Percentiles rank a stretch among this genome's conserved stretches.
These are phyloP conservation scores for Trichoderma erinaceum DNA, from an alignment of 495 filamentous ascomycete species.

Conservation along the genomic window DNA sequence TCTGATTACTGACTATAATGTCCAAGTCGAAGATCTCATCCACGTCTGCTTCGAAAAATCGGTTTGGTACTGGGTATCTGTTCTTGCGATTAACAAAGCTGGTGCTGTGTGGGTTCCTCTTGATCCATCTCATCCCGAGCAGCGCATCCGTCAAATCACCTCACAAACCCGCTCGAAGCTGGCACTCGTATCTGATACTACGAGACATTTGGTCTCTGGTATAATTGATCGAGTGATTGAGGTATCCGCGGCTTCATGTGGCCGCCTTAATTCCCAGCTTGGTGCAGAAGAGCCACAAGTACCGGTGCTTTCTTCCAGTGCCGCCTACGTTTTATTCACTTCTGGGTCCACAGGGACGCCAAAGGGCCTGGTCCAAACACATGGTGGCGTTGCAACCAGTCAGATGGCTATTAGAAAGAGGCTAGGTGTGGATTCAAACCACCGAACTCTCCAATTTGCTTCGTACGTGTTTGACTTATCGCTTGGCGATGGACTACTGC, in stretches of 20 bases:
- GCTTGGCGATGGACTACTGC: constrained; percentile 32
- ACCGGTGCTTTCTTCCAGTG: constrained; percentile 34
- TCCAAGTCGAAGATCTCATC: constrained; percentile 47
- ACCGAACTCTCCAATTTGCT: constrained; percentile 53
- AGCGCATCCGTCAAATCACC: not conserved
- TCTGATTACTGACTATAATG: constrained; percentile 54
- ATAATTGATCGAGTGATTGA: constrained; percentile 40
- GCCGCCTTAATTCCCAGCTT: not conserved
- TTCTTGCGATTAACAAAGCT: constrained; percentile 12
- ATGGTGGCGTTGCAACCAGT: constrained; percentile 32
- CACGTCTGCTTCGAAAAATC: constrained; percentile 55
- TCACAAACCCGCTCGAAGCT: constrained; percentile 25
- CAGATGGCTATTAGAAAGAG: constrained; percentile 34
- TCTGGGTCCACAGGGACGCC: constrained; percentile 43
- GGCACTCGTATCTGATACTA: constrained; percentile 30
- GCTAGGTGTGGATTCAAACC: constrained; percentile 34
- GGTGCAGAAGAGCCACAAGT: constrained; percentile 13
- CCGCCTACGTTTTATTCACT: constrained; percentile 51
- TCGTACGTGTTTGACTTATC: constrained; percentile 57
- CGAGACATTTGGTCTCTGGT: not conserved
- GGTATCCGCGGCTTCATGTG: constrained; percentile 40
- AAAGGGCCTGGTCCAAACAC: constrained; percentile 39
- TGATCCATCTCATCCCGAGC: constrained; percentile 24
- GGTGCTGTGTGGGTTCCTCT: constrained; percentile 22
- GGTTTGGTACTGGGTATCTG: constrained; percentile 33